phyloP scores from a whole-genome alignment of 441 rosid species.

The Syzygium malaccense region DNA sequence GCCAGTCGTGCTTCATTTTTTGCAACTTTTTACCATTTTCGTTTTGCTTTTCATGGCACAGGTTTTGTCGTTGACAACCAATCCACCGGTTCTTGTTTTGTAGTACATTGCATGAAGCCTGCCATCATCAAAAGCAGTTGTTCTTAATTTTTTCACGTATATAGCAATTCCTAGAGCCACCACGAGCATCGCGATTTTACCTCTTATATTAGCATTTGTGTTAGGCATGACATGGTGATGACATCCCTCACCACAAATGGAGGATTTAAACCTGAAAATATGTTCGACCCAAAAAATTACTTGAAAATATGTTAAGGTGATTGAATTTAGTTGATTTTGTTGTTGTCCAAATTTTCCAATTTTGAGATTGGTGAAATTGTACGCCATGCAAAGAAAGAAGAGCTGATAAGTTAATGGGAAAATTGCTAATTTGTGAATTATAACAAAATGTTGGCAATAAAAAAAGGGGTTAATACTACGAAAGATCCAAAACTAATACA shows the following conservation, averaged over 20 bases:
- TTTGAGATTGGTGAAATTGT: neutral
- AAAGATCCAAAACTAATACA: fast-evolving
- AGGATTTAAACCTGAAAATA: neutral
- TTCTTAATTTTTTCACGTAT: neutral
- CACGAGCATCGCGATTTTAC: neutral
- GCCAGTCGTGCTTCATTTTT: neutral
- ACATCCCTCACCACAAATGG: neutral
- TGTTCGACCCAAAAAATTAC: too few species aligned
- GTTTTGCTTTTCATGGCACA: neutral
- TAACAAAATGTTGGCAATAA: neutral
- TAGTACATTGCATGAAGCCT: too few species aligned
- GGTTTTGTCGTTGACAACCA: neutral
- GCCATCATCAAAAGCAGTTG: too few species aligned
- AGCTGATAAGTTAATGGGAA: neutral
- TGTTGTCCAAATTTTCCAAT: neutral
- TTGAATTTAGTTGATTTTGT: neutral
- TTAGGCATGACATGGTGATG: neutral
- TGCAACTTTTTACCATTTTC: neutral
- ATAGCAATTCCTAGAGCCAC: neutral
- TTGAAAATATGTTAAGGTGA: neutral
- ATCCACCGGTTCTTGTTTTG: neutral
- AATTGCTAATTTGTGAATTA: neutral
- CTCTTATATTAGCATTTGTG: neutral
- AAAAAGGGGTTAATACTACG: too few species aligned
- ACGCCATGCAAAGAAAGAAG: neutral